phyloP scores from a whole-genome alignment of 2,329 filamentous ascomycete genomes.

The Aspergillus costaricaensis region DNA sequence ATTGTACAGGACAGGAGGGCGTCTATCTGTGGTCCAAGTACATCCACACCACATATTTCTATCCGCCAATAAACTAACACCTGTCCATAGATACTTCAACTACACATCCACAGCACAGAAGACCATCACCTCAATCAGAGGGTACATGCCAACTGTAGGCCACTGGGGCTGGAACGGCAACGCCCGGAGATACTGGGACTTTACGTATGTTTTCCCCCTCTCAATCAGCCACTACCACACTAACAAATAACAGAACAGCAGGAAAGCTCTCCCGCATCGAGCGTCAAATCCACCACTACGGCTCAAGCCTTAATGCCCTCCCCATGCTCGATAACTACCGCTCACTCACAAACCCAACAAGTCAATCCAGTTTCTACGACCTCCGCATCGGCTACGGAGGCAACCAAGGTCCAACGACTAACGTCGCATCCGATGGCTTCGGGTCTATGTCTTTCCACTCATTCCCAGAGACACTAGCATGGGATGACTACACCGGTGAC shows the following conservation, averaged over 20 bases:
- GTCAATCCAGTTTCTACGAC: slow-evolving; percentile 50
- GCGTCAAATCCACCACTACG: slow-evolving; percentile 62
- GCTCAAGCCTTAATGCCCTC: slow-evolving; percentile 59
- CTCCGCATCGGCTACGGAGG: slow-evolving; percentile 59
- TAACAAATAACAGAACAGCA: slow-evolving; percentile 33
- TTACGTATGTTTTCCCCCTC: slow-evolving; percentile 33
- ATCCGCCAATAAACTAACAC: background rate
- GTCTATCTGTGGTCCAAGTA: slow-evolving; percentile 61
- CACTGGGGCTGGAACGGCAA: slow-evolving; percentile 67
- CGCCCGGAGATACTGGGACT: slow-evolving; percentile 63
- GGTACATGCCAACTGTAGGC: slow-evolving; percentile 59
- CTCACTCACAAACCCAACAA: slow-evolving; percentile 26
- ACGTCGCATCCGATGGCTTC: slow-evolving; percentile 59
- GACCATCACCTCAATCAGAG: slow-evolving; percentile 58
- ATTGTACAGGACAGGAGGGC: slow-evolving; percentile 63
- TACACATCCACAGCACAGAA: slow-evolving; percentile 50
- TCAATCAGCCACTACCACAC: no score
- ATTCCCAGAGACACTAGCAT: slow-evolving; percentile 56
- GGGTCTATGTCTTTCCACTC: slow-evolving; percentile 60
- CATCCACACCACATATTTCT: slow-evolving; percentile 10
- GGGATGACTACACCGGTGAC: slow-evolving; percentile 61
- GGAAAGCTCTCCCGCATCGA: slow-evolving; percentile 47
- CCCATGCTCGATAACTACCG: slow-evolving; percentile 58
- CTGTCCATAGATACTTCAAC: slow-evolving; percentile 48
- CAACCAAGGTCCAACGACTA: slow-evolving; percentile 55